Conservation (phyloP, 2,329 filamentous ascomycete genomes). For the Trichoderma endophyticum region DNA sequence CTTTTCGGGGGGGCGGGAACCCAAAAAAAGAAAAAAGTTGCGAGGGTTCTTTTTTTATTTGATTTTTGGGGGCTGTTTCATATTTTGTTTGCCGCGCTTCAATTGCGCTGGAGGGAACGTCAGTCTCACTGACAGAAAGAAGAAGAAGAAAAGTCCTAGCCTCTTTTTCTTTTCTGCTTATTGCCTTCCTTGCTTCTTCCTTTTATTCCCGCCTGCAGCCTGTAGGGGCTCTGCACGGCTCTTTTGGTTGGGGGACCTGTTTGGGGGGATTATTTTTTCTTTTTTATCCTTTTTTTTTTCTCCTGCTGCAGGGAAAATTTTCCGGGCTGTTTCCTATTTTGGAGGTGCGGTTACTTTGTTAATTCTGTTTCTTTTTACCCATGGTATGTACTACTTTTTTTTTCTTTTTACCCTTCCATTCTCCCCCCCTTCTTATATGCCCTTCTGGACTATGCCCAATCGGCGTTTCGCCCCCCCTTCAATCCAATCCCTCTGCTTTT, state of each 20-base stretch:
- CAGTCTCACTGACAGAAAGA: not conserved
- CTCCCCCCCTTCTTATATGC: not conserved
- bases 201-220: not conserved
- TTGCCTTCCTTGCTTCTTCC: not conserved
- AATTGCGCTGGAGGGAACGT: not conserved
- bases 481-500: not conserved
- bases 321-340: constrained; percentile 5
- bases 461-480: not conserved
- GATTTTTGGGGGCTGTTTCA: not conserved
- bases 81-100: not conserved
- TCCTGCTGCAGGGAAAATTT: not conserved
- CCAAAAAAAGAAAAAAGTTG: not conserved
- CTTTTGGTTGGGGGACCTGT: not conserved
- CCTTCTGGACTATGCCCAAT: constrained; percentile 1
- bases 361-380: not conserved
- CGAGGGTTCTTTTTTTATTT: not conserved
- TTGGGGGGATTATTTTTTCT: not conserved
- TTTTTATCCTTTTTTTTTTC: not conserved
- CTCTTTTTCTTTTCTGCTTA: not conserved
- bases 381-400: constrained; percentile 11
- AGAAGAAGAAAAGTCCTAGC: not conserved
- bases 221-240: constrained; percentile 3
- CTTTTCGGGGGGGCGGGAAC: not conserved
- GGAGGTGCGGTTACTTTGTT: not conserved
- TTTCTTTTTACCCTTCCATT: not conserved